Evolutionary conservation across 164 flowering plant genomes (phyloP), one percentile per base, ranked within the genome.

Genomic region (Vitis amurensis): DNA sequence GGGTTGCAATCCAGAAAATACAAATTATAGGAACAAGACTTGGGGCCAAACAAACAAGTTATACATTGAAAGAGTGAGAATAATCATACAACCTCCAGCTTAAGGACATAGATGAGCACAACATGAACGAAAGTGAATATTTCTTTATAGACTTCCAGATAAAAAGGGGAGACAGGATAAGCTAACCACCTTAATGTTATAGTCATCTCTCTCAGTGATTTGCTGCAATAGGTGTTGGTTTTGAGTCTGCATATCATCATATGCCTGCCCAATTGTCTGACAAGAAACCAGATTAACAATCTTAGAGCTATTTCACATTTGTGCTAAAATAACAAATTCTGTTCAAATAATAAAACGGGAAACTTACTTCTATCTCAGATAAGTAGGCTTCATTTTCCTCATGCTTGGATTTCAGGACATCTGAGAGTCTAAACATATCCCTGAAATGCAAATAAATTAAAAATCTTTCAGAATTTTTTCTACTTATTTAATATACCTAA

Each of bases 221-320:
- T 93, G 98, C 80, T 86, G 98, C 85, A 96, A 77, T n/a, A 93
- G 81, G 9, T 96, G 98, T 64, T 88, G 98, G 75, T 96, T 93
- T 80, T 93, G 97, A 73, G 85, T 86, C 77, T 92, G 97, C 91
- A 94, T 89, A 73, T 93, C 97, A 84, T 89, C 99, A 77, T 93
- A 96, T 64, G 93, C 95, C 79, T 89, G 98, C 52, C 98, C 98
- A 79, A 93, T 96, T 53, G 98, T 78, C 99, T 96, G 92, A 74
- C 73, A 14, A 70, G 71, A 81, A 76, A 29, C 7, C 68, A 67
- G 9, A 64, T 31, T 58, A 27, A 68, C 19, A 27, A 29, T 27
- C 11, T 48, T 16, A 59, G 11, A 62, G 15, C 48, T 23, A 27
- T 11, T 7, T 52, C 12, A 52, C 27, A 2, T n/a, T 9, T 30